Evolutionary conservation across 2,329 filamentous ascomycete species (phyloP).

Genomic region (Bipolaris sorokiniana): DNA sequence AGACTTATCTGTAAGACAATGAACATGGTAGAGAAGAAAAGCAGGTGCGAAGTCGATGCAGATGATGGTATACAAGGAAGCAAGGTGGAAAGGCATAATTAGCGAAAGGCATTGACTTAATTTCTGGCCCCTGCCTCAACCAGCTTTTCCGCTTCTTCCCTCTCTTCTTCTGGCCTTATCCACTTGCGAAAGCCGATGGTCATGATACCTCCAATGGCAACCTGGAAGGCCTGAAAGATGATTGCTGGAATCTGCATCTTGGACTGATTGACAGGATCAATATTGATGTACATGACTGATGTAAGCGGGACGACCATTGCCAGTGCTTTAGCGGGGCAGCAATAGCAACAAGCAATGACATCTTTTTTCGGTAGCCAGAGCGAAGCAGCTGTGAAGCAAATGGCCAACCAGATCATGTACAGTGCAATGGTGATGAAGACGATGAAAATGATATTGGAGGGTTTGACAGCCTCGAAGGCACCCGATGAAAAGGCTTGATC

Average conservation of each 20-base stretch:
- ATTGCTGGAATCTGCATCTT: conserved; percentile 69
- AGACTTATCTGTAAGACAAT: too few relatives aligned
- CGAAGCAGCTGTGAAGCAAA: conserved; percentile 64
- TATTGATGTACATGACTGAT: conserved; percentile 69
- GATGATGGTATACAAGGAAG: neutral
- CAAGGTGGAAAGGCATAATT: too few relatives aligned
- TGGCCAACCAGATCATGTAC: conserved; percentile 66
- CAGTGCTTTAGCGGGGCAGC: conserved; percentile 74
- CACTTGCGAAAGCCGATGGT: conserved; percentile 52
- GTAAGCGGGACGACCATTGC: conserved; percentile 72
- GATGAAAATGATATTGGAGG: conserved; percentile 68
- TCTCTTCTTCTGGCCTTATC: conserved; percentile 63
- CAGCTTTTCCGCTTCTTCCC: conserved; percentile 33
- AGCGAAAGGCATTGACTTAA: neutral
- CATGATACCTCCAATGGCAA: conserved; percentile 51
- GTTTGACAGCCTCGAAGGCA: conserved; percentile 64
- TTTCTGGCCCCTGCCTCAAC: conserved; percentile 13
- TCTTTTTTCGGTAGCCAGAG: conserved; percentile 65
- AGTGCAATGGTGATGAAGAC: conserved; percentile 71
- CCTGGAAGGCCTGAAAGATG: conserved; percentile 59
- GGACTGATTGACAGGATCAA: conserved; percentile 61
- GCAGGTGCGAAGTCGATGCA: neutral
- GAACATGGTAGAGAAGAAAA: too few relatives aligned
- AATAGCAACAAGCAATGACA: conserved; percentile 74
- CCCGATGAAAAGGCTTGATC: conserved; percentile 69